These are phyloP conservation scores for Truncatella angustata DNA, from an alignment of 2,329 filamentous ascomycete species.

Conservation along the genomic window DNA sequence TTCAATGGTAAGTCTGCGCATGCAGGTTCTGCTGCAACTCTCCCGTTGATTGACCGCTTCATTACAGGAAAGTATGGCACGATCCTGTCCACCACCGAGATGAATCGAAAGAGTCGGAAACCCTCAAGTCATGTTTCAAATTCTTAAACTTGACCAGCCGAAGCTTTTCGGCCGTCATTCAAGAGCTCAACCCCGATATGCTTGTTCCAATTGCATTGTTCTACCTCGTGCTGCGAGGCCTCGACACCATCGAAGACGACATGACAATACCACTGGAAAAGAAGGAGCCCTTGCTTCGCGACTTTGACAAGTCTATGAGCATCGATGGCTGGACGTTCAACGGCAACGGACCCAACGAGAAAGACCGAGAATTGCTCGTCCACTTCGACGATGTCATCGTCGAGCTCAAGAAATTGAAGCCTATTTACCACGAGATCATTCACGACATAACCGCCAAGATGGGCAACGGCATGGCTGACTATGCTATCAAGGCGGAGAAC, in stretches of 20 bases:
- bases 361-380: conserved; percentile 87
- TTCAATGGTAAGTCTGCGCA: conserved; percentile 77
- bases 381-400: conserved; percentile 85
- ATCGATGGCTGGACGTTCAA: conserved; percentile 88
- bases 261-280: conserved; percentile 81
- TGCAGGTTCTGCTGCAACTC: neutral
- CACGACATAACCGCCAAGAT: conserved; percentile 91
- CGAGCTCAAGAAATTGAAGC: conserved; percentile 87
- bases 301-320: conserved; percentile 77
- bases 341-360: conserved; percentile 85
- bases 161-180: conserved; percentile 89
- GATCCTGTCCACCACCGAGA: conserved; percentile 87
- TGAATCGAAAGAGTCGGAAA: conserved; percentile 68
- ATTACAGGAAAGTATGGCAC: conserved; percentile 87
- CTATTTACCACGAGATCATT: conserved; percentile 80
- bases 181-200: conserved; percentile 93
- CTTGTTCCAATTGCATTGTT: conserved; percentile 87
- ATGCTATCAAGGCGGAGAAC: conserved; percentile 78
- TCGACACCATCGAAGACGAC: conserved; percentile 99
- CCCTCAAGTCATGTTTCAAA: conserved; percentile 79
- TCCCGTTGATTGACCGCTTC: conserved; percentile 3
- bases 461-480: conserved; percentile 99
- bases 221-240: conserved; percentile 86
- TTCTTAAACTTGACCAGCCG: conserved; percentile 86
- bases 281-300: conserved; percentile 83